Evolutionary conservation across 331 rosid species (phyloP).

Genomic region (Quercus phellos): DNA sequence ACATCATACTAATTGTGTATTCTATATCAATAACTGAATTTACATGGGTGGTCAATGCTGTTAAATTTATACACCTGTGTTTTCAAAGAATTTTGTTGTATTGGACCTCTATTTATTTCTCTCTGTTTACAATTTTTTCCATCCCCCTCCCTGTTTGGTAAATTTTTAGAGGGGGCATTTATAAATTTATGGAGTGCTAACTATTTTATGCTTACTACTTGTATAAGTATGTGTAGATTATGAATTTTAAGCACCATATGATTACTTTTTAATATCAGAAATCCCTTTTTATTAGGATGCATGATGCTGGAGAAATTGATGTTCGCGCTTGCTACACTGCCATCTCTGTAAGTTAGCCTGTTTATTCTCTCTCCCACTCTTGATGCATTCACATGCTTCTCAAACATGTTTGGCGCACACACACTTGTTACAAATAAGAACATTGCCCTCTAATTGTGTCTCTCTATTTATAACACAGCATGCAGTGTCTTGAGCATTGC

Average conservation of each 20-base stretch:
- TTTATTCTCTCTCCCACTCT: background rate
- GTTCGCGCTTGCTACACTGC: conserved; percentile 97
- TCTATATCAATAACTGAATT: conserved; percentile 12
- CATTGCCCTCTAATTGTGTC: background rate
- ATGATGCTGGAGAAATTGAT: conserved; percentile 86
- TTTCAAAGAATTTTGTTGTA: background rate
- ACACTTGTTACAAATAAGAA: background rate
- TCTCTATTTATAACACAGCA: background rate
- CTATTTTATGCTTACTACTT: background rate
- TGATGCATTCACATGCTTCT: background rate
- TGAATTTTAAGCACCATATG: background rate
- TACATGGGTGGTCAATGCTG: background rate
- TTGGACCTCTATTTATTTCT: background rate
- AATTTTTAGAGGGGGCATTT: background rate
- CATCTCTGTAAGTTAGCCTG: conserved; percentile 64
- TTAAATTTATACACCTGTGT: conserved; percentile 3
- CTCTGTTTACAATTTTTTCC: background rate
- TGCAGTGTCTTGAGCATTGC: background rate
- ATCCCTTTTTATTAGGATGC: conserved; percentile 58
- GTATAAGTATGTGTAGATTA: background rate
- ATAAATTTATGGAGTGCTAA: too few species aligned
- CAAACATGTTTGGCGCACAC: background rate
- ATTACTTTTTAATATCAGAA: conserved; percentile 9
- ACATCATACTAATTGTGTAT: conserved; percentile 9
- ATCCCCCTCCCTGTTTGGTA: background rate